These are phyloP conservation scores for Linnemannia schmuckeri DNA, from an alignment of 192 early-diverging fungal genomes.

Conservation along the genomic window DNA sequence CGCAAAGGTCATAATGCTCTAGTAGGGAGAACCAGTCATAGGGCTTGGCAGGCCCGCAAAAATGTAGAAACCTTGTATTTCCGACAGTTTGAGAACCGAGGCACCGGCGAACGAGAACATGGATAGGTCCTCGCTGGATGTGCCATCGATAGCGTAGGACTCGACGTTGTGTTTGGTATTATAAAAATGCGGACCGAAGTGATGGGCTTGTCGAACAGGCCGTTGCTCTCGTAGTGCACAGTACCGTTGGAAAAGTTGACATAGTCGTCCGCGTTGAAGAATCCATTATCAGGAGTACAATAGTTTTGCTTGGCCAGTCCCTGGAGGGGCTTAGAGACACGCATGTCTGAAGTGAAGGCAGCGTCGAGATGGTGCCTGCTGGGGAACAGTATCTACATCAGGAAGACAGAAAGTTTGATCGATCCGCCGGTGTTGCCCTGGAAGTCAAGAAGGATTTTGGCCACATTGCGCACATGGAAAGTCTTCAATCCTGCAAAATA, in stretches of 20 bases:
- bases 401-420: not conserved
- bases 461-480: not conserved
- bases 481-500: not conserved
- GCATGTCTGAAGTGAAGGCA: not conserved
- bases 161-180: not conserved
- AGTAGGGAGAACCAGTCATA: not conserved
- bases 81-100: not conserved
- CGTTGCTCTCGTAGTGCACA: not conserved
- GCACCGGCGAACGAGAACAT: conserved; percentile 26
- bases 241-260: not conserved
- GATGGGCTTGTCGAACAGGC: not conserved
- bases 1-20: not conserved
- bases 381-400: conserved; percentile 16
- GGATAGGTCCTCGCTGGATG: not conserved
- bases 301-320: not conserved
- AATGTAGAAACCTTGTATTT: not conserved
- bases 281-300: not conserved
- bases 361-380: not conserved
- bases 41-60: not conserved
- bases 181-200: not conserved
- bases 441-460: conserved; percentile 20
- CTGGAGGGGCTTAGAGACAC: not conserved
- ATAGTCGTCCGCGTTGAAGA: not conserved
- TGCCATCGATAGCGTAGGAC: conserved; percentile 6
- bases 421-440: conserved; percentile 4